Conservation (phyloP, 176 grass and related monocot genomes). For the Carex scoparia region DNA sequence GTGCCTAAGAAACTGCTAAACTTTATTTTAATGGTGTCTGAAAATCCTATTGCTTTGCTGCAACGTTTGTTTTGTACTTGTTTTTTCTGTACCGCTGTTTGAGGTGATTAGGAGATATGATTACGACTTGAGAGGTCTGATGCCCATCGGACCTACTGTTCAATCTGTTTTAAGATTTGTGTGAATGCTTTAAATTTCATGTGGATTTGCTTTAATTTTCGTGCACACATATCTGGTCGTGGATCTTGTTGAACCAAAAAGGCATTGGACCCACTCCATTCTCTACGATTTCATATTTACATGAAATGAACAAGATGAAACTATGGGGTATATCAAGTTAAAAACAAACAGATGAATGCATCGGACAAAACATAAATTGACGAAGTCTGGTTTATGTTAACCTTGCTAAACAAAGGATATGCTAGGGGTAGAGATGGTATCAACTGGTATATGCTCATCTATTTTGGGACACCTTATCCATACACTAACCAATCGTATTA, state of each 20-base stretch:
- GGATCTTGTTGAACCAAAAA: too few relatives aligned
- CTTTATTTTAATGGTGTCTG: not conserved
- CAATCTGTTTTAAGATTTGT: too few relatives aligned
- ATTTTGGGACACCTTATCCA: slow-evolving; percentile 39
- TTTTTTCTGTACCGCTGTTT: not conserved
- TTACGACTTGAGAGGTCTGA: too few relatives aligned
- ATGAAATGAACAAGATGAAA: not conserved
- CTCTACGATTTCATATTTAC: too few relatives aligned
- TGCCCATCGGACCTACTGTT: too few relatives aligned
- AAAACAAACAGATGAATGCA: not conserved
- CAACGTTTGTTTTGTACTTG: not conserved
- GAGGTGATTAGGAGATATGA: not conserved
- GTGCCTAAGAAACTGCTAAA: not conserved
- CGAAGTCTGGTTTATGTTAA: too few relatives aligned
- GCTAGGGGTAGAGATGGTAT: not conserved
- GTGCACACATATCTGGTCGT: too few relatives aligned
- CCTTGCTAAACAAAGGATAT: not conserved
- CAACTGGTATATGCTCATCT: slow-evolving; percentile 40
- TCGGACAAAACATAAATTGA: not conserved
- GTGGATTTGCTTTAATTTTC: too few relatives aligned
- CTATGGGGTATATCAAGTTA: not conserved
- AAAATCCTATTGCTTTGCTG: too few relatives aligned
- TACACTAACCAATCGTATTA: slow-evolving; percentile 39
- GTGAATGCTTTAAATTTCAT: too few relatives aligned
- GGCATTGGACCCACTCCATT: too few relatives aligned